phyloP scores from a whole-genome alignment of 106 monocot species.

The Dendrobium huoshanense region DNA sequence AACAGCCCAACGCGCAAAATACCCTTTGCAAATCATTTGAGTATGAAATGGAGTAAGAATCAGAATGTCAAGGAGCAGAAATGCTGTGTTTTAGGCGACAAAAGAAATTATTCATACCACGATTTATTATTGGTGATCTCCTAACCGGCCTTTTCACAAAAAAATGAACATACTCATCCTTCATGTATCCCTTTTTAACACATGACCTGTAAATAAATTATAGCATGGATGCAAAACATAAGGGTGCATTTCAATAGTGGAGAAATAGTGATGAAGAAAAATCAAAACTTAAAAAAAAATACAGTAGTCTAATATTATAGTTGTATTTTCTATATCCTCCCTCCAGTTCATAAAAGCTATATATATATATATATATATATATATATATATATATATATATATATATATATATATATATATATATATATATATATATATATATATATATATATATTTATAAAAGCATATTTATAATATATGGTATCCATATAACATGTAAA shows the following conservation, averaged over 20 bases:
- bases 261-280: neutral
- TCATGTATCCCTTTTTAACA: slow-evolving; percentile 92
- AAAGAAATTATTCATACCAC: slow-evolving; percentile 42
- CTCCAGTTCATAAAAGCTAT: no score
- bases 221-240: neutral
- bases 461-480: no score
- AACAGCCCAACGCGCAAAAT: slow-evolving; percentile 91
- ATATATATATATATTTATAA: no score
- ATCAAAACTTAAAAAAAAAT: no score
- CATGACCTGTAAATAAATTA: slow-evolving; percentile 52
- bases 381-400: no score
- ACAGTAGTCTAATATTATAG: no score
- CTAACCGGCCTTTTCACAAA: slow-evolving; percentile 73
- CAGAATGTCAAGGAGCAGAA: neutral
- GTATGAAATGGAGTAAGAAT: slow-evolving; percentile 4
- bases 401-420: no score
- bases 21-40: slow-evolving; percentile 37
- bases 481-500: no score
- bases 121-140: slow-evolving; percentile 94
- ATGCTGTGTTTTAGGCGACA: neutral
- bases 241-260: neutral
- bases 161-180: slow-evolving; percentile 82
- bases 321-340: no score
- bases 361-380: no score
- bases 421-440: no score